Base-by-base conservation (phyloP, 2,329 filamentous ascomycete species). In the Mycosphaerella sp. region DNA sequence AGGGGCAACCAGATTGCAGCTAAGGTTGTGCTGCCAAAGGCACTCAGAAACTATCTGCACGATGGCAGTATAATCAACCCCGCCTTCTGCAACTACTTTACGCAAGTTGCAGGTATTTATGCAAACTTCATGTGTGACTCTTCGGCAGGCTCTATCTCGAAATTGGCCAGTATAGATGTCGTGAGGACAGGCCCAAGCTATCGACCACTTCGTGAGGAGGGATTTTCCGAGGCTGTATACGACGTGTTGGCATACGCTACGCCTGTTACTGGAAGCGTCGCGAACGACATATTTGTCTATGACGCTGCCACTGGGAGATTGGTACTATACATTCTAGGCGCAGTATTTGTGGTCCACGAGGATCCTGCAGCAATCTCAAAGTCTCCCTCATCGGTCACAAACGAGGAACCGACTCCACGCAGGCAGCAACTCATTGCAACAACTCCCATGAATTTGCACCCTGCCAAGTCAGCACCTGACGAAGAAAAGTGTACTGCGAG, bases 221-320 rank as follows among this genome's bases (percentile, higher is more conserved):
- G 25, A 18, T 30, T 46, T 16, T 25, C 18, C 1, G 34, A 21
- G 6, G 44, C 44, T 40, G 34, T 17, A 25, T 46, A 46, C 25
- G 44, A 46, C 10, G 44, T 46, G 6, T 25, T 46, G 12, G 44
- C 36, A n/a, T 46, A 46, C 21, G 30, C 44, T 46, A 37, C 44
- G 17, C 44, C 44, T 27, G 21, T 10, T 17, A n/a, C 18, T 30
- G 13, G 21, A 25, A 18, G 28, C 16, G 10, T 40, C 14, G 17
- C 44, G 32, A 46, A 45, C 36, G 48, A 50, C 30, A 39, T 43
- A 17, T 50, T 50, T 6, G 35, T 50, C 4, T 50, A 50, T 40
- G 48, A 50, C 2, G 32, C 36, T 14, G 41, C 41, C 14, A 50
- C 32, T 14, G 41, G 41, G 25, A 43, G n/a, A 27, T 10, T 50